phyloP scores from a whole-genome alignment of 495 filamentous ascomycete species.

The Thozetella sp. region DNA sequence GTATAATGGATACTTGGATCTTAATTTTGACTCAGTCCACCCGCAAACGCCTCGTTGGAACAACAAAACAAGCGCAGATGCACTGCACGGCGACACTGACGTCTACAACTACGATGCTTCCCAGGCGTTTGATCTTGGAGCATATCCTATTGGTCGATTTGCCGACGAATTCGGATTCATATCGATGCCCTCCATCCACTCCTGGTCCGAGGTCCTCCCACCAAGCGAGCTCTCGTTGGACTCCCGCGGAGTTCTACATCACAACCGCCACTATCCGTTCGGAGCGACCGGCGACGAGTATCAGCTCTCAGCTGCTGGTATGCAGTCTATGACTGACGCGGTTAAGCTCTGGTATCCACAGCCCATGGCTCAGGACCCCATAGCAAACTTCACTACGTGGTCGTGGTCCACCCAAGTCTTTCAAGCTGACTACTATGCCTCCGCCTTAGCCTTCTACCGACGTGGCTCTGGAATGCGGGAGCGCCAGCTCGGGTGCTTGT shows the following conservation, averaged over 20 bases:
- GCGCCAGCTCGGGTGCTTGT: constrained; percentile 62
- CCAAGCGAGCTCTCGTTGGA: constrained; percentile 59
- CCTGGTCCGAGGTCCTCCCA: constrained; percentile 58
- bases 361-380: constrained; percentile 53
- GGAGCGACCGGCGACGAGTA: constrained; percentile 50
- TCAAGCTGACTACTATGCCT: constrained; percentile 67
- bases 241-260: constrained; percentile 56
- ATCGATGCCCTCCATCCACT: constrained; percentile 66
- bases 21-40: constrained; percentile 57
- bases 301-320: constrained; percentile 41
- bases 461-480: constrained; percentile 61
- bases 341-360: constrained; percentile 62
- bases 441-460: constrained; percentile 66
- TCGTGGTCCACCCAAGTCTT: constrained; percentile 68
- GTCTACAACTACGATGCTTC: constrained; percentile 66
- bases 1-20: constrained; percentile 59
- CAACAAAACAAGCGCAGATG: constrained; percentile 54
- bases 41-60: constrained; percentile 65
- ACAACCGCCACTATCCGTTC: constrained; percentile 67
- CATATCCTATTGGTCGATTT: constrained; percentile 64
- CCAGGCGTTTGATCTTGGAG: constrained; percentile 54
- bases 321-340: constrained; percentile 67
- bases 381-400: constrained; percentile 72
- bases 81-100: constrained; percentile 72
- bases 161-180: constrained; percentile 69